Conservation (phyloP, 345 rosid genomes). For the Eucalyptus shirleyi region DNA sequence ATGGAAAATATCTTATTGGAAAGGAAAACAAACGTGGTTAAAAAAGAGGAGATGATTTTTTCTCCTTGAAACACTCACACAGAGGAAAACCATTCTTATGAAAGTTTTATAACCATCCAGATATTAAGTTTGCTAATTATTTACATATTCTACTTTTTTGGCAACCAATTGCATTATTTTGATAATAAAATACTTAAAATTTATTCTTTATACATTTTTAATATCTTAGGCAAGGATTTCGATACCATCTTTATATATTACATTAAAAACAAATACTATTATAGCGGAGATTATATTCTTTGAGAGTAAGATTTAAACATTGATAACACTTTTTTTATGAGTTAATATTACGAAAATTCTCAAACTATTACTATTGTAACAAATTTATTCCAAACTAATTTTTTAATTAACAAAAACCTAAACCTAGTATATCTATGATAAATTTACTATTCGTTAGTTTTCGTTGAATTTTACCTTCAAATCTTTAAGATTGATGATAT, state of each 20-base stretch:
- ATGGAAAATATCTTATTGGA: not conserved
- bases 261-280: not conserved
- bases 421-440: too few species aligned
- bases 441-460: too few species aligned
- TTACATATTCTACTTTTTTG: too few species aligned
- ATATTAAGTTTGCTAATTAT: not conserved
- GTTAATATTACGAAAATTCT: too few species aligned
- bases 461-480: accelerated
- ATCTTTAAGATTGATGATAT: too few species aligned
- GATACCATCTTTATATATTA: not conserved
- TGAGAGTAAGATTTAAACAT: not conserved
- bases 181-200: too few species aligned
- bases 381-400: too few species aligned
- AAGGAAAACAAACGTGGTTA: not conserved
- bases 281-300: not conserved
- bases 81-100: not conserved
- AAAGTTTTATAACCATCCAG: not conserved
- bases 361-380: accelerated
- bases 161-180: not conserved
- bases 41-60: not conserved
- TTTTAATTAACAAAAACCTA: accelerated
- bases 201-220: not conserved
- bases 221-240: not conserved
- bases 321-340: too few species aligned
- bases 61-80: not conserved